Base-by-base conservation (phyloP, 164 flowering plant species). In the Brasenia schreberi region DNA sequence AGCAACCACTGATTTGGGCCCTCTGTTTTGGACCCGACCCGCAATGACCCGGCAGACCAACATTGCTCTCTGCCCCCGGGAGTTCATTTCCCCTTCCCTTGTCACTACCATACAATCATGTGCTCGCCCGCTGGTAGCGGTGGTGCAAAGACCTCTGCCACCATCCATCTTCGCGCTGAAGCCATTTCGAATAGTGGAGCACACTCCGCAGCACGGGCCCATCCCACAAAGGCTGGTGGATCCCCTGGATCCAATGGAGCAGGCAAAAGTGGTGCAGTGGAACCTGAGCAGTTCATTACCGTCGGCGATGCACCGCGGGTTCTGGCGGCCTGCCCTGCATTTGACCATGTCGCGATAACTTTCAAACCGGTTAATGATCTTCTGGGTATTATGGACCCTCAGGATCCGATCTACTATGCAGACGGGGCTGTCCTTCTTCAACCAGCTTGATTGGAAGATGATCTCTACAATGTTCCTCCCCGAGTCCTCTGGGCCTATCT, bases 361-460 rank as follows among this genome's bases (percentile, higher is more conserved):
- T 77, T 95, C 99, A 80, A 95, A 95, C 76, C 94, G 88, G 77
- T 84, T 86, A 82, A 95, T 80, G 0, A 90, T 95, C 16, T 86
- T 76, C 19, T 77, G 89, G 43, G 92, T 85, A 85, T 88, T 95
- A 82, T 85, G 96, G 72, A 95, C 92, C 68, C 92, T 95, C 62
- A 95, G 67, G 66, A 95, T 92, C 81, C 97, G 90, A 74, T 92
- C 96, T 84, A 95, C 87, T 73, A 82, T 85, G 78, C 81, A 87
- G 68, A 86, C 78, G 0, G 97, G 84, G 19, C 43, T 79, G 68
- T 93, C 91, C 67, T 82, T 86, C 63, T 85, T 90, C 3, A 86
- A 71, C 98, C 98, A 94, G 80, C 99, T 89, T 42, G 96, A 87
- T 73, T 89, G 88, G 89, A 91, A 94, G 69, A 94, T 94, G 19